Percentiles rank a stretch among this genome's conserved stretches.
Conservation (phyloP, 768 basidiomycete species). For the Phlebiopsis flavidoalba region DNA sequence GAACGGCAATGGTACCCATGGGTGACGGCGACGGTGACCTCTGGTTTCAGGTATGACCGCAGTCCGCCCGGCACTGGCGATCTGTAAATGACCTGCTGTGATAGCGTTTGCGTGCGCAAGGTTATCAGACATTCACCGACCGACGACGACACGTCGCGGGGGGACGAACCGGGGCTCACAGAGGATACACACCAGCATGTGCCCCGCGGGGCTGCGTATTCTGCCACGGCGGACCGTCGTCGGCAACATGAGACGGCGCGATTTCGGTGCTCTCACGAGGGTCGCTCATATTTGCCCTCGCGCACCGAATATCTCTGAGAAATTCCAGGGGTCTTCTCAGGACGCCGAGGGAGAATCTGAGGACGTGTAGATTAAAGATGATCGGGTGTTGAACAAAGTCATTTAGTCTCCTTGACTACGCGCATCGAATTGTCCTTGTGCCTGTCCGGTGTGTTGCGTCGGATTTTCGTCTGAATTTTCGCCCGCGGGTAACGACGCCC, state of each 20-base stretch:
- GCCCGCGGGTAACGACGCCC: neutral
- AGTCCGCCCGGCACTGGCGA: neutral
- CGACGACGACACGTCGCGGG: neutral
- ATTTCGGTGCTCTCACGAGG: too few relatives aligned
- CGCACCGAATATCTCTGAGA: neutral
- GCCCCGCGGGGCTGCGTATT: neutral
- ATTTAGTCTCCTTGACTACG: neutral
- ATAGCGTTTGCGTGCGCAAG: neutral
- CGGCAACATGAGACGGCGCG: too few relatives aligned
- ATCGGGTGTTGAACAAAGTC: neutral
- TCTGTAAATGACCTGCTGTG: neutral
- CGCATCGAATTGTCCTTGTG: neutral
- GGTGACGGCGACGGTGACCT: neutral
- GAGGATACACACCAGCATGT: neutral
- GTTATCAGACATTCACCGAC: neutral
- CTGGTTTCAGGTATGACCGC: neutral
- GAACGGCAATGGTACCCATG: constrained; percentile 7
- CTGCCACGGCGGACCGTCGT: neutral
- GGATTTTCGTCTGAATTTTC: constrained; percentile 4
- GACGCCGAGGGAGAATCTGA: neutral
- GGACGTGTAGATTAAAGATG: neutral
- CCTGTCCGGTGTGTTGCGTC: neutral
- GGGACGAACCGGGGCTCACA: too few relatives aligned
- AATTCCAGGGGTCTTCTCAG: neutral
- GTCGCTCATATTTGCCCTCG: too few relatives aligned